Evolutionary conservation across 208 protist species (phyloP).

Genomic region (Crithidia acanthocephali): DNA sequence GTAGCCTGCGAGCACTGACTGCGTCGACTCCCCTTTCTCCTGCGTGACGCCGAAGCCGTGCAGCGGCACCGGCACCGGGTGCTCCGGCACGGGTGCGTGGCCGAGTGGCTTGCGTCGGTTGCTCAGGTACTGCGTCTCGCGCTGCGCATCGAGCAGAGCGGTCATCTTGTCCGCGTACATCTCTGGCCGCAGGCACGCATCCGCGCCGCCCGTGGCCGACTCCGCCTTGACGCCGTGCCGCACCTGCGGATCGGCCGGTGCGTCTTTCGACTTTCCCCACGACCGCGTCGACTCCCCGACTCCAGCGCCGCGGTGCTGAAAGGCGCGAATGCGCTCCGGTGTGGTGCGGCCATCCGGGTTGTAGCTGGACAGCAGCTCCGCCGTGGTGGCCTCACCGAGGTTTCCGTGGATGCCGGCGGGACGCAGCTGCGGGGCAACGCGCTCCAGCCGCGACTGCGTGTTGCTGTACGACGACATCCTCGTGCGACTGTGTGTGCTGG

Average conservation of each 20-base stretch:
- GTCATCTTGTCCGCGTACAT: constrained; percentile 66
- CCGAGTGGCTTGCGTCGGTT: constrained; percentile 63
- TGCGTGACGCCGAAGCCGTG: constrained; percentile 66
- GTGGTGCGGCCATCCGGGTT: constrained; percentile 50
- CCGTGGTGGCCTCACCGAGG: constrained; percentile 46
- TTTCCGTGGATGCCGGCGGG: constrained; percentile 64
- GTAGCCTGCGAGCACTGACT: constrained; percentile 54
- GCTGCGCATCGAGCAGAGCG: constrained; percentile 68
- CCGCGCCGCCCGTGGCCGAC: constrained; percentile 37
- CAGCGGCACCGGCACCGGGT: constrained; percentile 46
- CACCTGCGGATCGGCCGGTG: constrained; percentile 44
- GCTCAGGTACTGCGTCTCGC: constrained; percentile 63
- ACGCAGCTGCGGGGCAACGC: constrained; percentile 78
- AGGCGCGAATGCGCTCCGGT: constrained; percentile 61
- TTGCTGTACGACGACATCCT: constrained; percentile 41
- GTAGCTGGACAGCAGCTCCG: constrained; percentile 75
- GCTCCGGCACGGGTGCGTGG: constrained; percentile 38
- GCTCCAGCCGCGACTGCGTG: constrained; percentile 52
- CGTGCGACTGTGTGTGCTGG: neutral
- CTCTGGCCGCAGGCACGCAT: constrained; percentile 64
- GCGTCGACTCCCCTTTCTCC: constrained; percentile 53
- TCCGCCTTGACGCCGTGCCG: constrained; percentile 52
- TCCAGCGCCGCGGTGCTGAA: constrained; percentile 67
- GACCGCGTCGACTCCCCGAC: constrained; percentile 57
- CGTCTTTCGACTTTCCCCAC: constrained; percentile 56